Conservation (phyloP, 2,329 filamentous ascomycete species). For the Lachnellula subtilissima region DNA sequence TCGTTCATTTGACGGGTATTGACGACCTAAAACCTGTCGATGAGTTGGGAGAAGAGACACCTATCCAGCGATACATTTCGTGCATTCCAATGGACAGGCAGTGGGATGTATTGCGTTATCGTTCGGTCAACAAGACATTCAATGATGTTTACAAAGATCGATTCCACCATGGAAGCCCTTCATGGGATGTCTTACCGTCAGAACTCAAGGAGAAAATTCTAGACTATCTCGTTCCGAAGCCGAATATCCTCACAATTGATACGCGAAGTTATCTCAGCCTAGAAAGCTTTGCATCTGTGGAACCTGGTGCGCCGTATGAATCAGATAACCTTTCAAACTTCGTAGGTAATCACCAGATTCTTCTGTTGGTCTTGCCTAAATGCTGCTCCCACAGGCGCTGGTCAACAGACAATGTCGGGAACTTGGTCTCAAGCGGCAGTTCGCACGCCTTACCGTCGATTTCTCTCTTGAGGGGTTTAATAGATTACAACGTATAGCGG, state of each 20-base stretch:
- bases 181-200: neutral
- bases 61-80: neutral
- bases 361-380: neutral
- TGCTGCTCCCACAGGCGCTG: neutral
- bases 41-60: neutral
- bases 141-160: neutral
- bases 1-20: neutral
- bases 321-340: neutral
- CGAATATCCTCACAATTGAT: slow-evolving; percentile 1
- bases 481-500: slow-evolving; percentile 44
- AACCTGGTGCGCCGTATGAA: neutral
- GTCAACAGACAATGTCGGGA: slow-evolving; percentile 2
- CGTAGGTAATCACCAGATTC: neutral
- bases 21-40: neutral
- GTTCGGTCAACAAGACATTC: neutral
- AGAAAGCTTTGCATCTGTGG: slow-evolving; percentile 4
- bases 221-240: slow-evolving; percentile 1
- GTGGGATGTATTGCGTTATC: neutral
- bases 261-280: slow-evolving; percentile 9
- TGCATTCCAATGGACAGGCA: neutral
- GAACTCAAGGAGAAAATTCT: slow-evolving; percentile 1
- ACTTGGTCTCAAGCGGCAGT: slow-evolving; percentile 2
- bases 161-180: neutral
- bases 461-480: slow-evolving; percentile 43
- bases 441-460: slow-evolving; percentile 33